Evolutionary conservation across 1,139 yeast genomes (phyloP).

Genomic region (Hyphopichia wangnamkhiaoensis): DNA sequence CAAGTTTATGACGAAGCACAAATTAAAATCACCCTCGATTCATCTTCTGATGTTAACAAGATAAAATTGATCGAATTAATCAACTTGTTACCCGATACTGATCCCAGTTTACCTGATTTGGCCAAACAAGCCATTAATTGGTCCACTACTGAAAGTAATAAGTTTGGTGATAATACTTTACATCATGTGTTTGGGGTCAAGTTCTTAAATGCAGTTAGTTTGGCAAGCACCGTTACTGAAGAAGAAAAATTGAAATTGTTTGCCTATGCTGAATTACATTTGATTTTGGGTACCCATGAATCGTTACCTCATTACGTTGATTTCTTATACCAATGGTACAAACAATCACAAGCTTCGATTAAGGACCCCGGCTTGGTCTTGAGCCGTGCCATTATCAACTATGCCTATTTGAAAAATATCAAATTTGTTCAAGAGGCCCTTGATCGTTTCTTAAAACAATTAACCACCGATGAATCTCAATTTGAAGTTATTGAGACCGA

Average conservation of each 20-base stretch:
- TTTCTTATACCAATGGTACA: slow-evolving; percentile 60
- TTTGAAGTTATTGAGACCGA: slow-evolving; percentile 17
- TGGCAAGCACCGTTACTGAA: slow-evolving; percentile 14
- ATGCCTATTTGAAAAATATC: slow-evolving; percentile 62
- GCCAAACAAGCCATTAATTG: slow-evolving; percentile 66
- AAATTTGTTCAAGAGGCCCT: slow-evolving; percentile 54
- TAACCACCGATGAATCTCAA: slow-evolving; percentile 16
- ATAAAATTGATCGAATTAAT: slow-evolving; percentile 36
- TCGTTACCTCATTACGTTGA: slow-evolving; percentile 55
- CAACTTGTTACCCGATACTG: slow-evolving; percentile 56
- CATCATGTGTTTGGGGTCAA: slow-evolving; percentile 76
- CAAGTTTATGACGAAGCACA: slow-evolving; percentile 62
- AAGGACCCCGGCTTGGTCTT: slow-evolving; percentile 53
- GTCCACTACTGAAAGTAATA: slow-evolving; percentile 51
- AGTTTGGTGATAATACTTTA: slow-evolving; percentile 73
- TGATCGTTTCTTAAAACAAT: slow-evolving; percentile 35
- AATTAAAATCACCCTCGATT: slow-evolving; percentile 24
- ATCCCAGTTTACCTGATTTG: slow-evolving; percentile 67
- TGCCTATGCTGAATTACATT: slow-evolving; percentile 53
- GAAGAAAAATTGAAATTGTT: slow-evolving; percentile 38
- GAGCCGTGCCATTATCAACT: slow-evolving; percentile 69
- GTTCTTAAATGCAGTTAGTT: slow-evolving; percentile 35
- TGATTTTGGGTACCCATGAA: slow-evolving; percentile 67
- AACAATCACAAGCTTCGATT: slow-evolving; percentile 23
- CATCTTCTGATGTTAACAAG: slow-evolving; percentile 35